Evolutionary conservation across 1,139 yeast genomes (phyloP), one percentile per base, ranked within the genome.

Genomic region (Saccharomycopsis crataegensis): DNA sequence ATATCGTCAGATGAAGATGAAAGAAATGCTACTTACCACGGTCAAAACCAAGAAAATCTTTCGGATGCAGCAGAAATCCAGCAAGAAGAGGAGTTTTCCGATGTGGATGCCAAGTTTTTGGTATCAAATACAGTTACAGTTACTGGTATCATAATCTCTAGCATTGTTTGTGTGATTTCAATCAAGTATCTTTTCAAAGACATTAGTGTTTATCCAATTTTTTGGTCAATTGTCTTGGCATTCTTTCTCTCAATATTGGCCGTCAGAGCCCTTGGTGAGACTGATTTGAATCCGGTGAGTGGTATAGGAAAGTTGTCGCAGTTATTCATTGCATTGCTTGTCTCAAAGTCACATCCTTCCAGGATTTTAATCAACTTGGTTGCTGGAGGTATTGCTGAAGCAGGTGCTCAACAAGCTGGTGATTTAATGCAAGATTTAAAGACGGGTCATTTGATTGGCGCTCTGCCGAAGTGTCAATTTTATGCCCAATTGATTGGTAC

Each of bases 351-450:
- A 49, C 86, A 84, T 58, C 95, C 96, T 1, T 90, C 94, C 1
- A 80, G 88, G 14, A 86, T 93, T 3, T 71, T 93, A 43, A 82
- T 90, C 50, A 93, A 93, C 65, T 73, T 93, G 53, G 84, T 93
- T 2, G 96, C 98, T 2, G 99, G 99, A 14, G 98, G 96, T 7
- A 83, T 93, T 38, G 95, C 98, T 0, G 99, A 93, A 69, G 98
- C 99, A 0, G 98, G 99, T 7, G 97, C 99, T 1, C 98, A 93
- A 68, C 99, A 93, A 68, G 97, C 98, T 0, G 99, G 99, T 14
- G 99, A 93, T 69, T 74, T 93, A 64, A 88, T 91, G 96, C 98
- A 93, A 72, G 99, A 93, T 68, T 74, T 91, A 62, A 93, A 93
- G 66, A 91, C 99, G 0, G 98, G 99, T 0, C 95, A 88, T 68